Percentiles rank a stretch among this genome's conserved stretches.
Evolutionary conservation across 179 eudicot genomes (phyloP).

Genomic region (Nepenthes alata): DNA sequence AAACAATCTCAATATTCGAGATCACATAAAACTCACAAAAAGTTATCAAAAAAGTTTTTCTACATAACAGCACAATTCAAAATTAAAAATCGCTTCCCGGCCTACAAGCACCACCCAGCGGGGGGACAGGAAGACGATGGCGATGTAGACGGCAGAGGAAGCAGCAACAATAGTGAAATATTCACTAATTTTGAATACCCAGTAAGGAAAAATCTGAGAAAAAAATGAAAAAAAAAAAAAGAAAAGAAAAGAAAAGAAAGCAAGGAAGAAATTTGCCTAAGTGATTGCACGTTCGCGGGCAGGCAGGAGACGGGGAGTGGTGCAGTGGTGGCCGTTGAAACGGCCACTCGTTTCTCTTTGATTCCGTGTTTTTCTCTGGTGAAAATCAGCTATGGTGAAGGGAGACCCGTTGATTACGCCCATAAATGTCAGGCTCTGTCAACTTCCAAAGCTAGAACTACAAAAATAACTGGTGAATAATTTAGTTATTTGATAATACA

Average conservation of each 20-base stretch:
- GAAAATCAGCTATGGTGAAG: too few relatives aligned
- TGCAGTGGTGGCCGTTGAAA: constrained; percentile 28
- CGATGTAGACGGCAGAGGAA: constrained; percentile 7
- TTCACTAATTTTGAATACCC: not conserved
- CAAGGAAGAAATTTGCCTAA: not conserved
- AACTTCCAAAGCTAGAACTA: too few relatives aligned
- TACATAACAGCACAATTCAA: not conserved
- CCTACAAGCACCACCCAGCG: constrained; percentile 25
- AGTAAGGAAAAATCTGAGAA: not conserved
- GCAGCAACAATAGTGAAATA: constrained; percentile 3
- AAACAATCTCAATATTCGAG: too few relatives aligned
- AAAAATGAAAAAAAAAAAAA: not conserved
- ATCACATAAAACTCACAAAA: not conserved
- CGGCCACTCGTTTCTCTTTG: constrained; percentile 24
- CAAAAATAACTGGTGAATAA: too few relatives aligned
- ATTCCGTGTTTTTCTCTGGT: too few relatives aligned
- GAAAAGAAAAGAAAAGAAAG: not conserved
- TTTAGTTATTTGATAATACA: too few relatives aligned
- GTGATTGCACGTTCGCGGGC: constrained; percentile 32
- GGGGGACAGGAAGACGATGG: constrained; percentile 7
- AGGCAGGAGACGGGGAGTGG: constrained; percentile 12
- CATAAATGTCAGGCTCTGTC: too few relatives aligned
- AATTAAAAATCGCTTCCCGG: not conserved
- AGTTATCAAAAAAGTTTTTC: not conserved
- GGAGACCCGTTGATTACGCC: too few relatives aligned